Evolutionary conservation across 2,329 filamentous ascomycete species (phyloP).

Genomic region (Didymella pinodella): DNA sequence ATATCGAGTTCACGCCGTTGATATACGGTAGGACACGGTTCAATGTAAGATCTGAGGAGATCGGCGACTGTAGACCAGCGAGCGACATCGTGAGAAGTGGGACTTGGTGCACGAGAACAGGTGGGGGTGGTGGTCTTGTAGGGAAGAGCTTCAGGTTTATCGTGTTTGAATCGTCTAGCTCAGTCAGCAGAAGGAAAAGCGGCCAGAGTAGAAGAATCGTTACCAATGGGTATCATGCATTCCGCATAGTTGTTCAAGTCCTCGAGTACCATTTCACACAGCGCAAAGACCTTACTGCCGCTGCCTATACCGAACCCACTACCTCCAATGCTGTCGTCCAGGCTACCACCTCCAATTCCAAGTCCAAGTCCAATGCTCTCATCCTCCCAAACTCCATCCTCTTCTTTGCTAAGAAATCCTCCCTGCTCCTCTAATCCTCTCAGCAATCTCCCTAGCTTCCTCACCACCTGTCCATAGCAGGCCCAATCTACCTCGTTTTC

Average conservation of each 20-base stretch:
- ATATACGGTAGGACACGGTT: slow-evolving; percentile 83
- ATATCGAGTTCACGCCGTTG: slow-evolving; percentile 89
- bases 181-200: slow-evolving; percentile 1
- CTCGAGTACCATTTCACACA: slow-evolving; percentile 87
- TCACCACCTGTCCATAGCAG: slow-evolving; percentile 83
- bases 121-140: slow-evolving; percentile 76
- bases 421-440: slow-evolving; percentile 91
- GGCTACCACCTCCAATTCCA: slow-evolving; percentile 15
- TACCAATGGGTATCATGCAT: slow-evolving; percentile 96
- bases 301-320: slow-evolving; percentile 39
- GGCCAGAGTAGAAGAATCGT: background rate
- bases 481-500: slow-evolving; percentile 71
- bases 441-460: slow-evolving; percentile 84
- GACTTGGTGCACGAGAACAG: slow-evolving; percentile 88
- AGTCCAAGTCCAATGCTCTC: slow-evolving; percentile 24
- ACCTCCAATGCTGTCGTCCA: slow-evolving; percentile 17
- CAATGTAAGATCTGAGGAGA: slow-evolving; percentile 76
- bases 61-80: slow-evolving; percentile 53
- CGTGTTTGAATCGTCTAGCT: slow-evolving; percentile 84
- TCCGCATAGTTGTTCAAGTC: slow-evolving; percentile 97
- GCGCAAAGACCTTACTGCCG: slow-evolving; percentile 66
- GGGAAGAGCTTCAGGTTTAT: slow-evolving; percentile 97
- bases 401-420: slow-evolving; percentile 76
- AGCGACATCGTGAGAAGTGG: slow-evolving; percentile 72
- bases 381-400: slow-evolving; percentile 48